Evolutionary conservation across 345 rosid species (phyloP), one percentile per base, ranked within the genome.

Genomic region (Populus alba): DNA sequence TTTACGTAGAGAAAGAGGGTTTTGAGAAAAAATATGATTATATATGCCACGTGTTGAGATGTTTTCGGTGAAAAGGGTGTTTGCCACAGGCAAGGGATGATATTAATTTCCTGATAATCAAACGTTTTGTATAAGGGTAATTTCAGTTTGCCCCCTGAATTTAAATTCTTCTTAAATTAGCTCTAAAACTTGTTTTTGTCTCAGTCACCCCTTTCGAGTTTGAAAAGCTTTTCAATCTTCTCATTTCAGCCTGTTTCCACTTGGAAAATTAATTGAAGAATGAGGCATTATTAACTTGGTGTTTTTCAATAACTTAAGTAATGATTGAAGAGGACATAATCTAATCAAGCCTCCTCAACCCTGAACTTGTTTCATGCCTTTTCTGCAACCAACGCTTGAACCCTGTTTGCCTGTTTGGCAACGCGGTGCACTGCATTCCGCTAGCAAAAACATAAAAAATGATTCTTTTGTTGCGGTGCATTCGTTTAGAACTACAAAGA

Each of bases 11-110:
- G 33, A 38, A 22, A 57, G 23, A 6, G 41, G 27, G n/a, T 6
- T 6, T 4, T 11, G 15, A n/a, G 15, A 25, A 57, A 29, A 57
- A 11, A 55, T 33, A 66, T 76, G 6, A 51, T 22, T 1, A 75
- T 33, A 20, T 33, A 47, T 4, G 37, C 73, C 38, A 77, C 68
- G 78, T 61, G 81, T 73, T 41, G 17, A 45, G 66, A 6, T 43
- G 33, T 25, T 72, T 75, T 25, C 71, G 25, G 68, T 55, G 23
- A 66, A 31, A 55, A 11, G 16, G 43, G 4, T 18, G 9, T 37
- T 47, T 27, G 1, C 68, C 45, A 47, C 71, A 20, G 47, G 9
- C 18, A 8, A 8, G 9, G 20, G 20, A 65, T 25, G 8, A 27
- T 66, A 9, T 20, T 17, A 45, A 63, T 66, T 47, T 41, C 47